These are phyloP conservation scores for Coemansia javaensis DNA, from an alignment of 192 early-diverging fungal species.

Conservation along the genomic window DNA sequence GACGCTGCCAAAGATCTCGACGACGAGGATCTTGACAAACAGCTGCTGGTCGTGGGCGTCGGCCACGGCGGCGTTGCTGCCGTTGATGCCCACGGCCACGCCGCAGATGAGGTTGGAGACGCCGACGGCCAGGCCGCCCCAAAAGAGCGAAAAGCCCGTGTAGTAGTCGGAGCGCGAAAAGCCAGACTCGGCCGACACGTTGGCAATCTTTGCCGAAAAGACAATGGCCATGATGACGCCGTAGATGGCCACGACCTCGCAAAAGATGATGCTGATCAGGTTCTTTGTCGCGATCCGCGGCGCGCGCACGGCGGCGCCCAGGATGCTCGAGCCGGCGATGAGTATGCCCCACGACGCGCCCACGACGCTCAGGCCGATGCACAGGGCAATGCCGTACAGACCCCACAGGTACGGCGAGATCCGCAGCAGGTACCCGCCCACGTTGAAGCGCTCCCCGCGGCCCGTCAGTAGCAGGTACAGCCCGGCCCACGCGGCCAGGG, in stretches of 20 bases:
- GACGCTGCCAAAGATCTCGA: conserved; percentile 96
- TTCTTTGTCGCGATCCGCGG: conserved; percentile 96
- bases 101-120: conserved; percentile 91
- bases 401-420: conserved; percentile 89
- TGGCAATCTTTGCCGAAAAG: conserved; percentile 79
- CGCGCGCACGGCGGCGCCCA: conserved; percentile 83
- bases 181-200: conserved; percentile 44
- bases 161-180: conserved; percentile 64
- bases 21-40: conserved; percentile 96
- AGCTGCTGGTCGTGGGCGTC: conserved; percentile 91
- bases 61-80: conserved; percentile 89
- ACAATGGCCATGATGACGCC: conserved; percentile 98
- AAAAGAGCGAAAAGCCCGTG: conserved; percentile 92
- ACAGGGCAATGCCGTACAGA: conserved; percentile 73
- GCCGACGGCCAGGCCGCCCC: conserved; percentile 94
- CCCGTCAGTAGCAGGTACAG: conserved; percentile 86
- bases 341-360: conserved; percentile 99
- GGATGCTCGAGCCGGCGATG: conserved; percentile 79
- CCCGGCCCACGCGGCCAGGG: conserved; percentile 35
- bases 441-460: conserved; percentile 82
- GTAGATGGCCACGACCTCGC: conserved; percentile 99
- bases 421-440: conserved; percentile 71
- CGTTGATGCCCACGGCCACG: conserved; percentile 86
- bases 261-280: conserved; percentile 98
- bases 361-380: conserved; percentile 82